Percentiles rank a stretch among this genome's conserved stretches.
These are phyloP conservation scores for Moesziomyces antarcticus DNA, from an alignment of 1,284 basidiomycete genomes.

Conservation along the genomic window DNA sequence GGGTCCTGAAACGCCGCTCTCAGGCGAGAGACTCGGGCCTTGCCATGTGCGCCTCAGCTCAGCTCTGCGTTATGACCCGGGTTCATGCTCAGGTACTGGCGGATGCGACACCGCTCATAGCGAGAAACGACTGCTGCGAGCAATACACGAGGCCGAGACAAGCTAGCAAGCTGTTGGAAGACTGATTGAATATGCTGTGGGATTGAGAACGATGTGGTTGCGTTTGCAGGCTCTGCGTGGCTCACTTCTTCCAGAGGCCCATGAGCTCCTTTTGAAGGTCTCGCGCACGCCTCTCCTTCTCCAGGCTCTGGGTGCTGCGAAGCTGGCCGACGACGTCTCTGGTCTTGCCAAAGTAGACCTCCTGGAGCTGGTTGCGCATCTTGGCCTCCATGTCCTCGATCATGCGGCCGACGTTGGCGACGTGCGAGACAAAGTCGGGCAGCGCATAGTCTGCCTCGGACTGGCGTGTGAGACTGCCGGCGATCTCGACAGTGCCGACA, in stretches of 20 bases:
- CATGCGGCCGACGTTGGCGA: conserved; percentile 90
- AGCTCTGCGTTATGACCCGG: no score
- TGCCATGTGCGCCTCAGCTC: no score
- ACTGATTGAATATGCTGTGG: background rate
- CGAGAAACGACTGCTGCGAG: no score
- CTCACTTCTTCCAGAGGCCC: conserved; percentile 71
- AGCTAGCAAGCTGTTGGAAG: no score
- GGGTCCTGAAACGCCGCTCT: background rate
- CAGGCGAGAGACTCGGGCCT: no score
- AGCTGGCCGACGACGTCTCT: conserved; percentile 92
- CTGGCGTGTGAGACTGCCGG: conserved; percentile 97
- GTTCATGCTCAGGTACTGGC: no score
- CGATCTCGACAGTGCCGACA: conserved; percentile 82
- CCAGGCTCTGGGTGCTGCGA: conserved; percentile 85
- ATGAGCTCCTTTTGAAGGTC: conserved; percentile 93
- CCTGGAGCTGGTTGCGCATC: conserved; percentile 86
- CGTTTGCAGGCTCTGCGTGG: background rate
- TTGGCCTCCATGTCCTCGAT: conserved; percentile 99
- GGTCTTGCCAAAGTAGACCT: conserved; percentile 97
- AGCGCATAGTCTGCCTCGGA: conserved; percentile 72
- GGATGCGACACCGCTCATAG: no score
- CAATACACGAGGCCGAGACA: no score
- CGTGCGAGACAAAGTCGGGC: conserved; percentile 74
- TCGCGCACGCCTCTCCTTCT: conserved; percentile 81
- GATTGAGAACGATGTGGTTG: background rate